Evolutionary conservation across 805 yeast genomes (phyloP), one percentile per base, ranked within the genome.

Genomic region (Lipomyces spencermartinsiae): DNA sequence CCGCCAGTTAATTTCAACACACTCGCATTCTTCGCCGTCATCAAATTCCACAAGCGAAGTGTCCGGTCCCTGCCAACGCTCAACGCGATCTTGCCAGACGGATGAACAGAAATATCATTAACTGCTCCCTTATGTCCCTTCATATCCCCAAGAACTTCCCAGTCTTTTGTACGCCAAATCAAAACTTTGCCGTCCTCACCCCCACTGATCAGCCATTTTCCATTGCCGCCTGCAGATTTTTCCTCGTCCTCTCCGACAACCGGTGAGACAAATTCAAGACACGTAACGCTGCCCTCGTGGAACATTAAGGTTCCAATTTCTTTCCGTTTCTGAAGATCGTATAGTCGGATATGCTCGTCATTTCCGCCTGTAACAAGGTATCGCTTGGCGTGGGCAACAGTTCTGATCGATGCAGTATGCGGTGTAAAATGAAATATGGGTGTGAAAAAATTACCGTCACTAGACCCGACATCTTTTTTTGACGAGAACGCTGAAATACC

Each of bases 341-440:
- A 95, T 19, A 95, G 91, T 74, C 97, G 87, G 67, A 95, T 93
- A 77, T 92, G 97, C 78, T 95, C 98, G 77, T 95, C 99, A 77
- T 94, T 94, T 3, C 97, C 89, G 3, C 98, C 99, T 2, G 97
- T 90, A 2, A 93, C 98, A 55, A 95, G 81, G 76, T 92, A 93
- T 75, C 97, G 83, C 74, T 86, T 89, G 35, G 95, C 91, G 25
- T 88, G 82, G 71, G 94, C 97, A 72, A 95, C 83, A 59, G 95
- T 84, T 78, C 93, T 89, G 65, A 95, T 92, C 46, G 97, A 90
- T 62, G 92, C 83, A 0, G 97, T 83, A 79, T 95, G 99, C 0
- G 99, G 97, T 74, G 94, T 92, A 80, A 95, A 94, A 78, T 95
- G 98, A 82, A 95, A 95, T 56, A 95, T 89, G 1, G 98, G 97